Evolutionary conservation across 257 asterid genomes (phyloP).

Genomic region (Solanum lycopersicoides): DNA sequence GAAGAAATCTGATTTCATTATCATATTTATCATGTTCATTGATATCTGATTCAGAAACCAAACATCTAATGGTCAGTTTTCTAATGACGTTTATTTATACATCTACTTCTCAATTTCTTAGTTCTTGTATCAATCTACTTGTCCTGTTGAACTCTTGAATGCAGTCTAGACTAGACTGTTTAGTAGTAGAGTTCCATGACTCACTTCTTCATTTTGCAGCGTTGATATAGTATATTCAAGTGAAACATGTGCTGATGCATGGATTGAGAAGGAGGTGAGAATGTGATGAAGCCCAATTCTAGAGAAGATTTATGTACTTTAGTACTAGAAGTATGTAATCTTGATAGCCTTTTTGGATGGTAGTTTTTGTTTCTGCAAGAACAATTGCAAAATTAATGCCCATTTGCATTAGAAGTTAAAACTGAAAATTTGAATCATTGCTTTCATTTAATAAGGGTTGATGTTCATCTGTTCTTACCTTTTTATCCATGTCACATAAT

Average conservation of each 20-base stretch:
- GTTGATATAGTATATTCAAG: slow-evolving; percentile 66
- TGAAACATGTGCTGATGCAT: slow-evolving; percentile 93
- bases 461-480: neutral
- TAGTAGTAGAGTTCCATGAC: neutral
- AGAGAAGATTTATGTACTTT: neutral
- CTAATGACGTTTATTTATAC: neutral
- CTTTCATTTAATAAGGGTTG: neutral
- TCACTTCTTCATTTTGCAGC: slow-evolving; percentile 35
- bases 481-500: neutral
- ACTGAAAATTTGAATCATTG: neutral
- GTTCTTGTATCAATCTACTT: neutral
- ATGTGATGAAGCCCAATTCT: slow-evolving; percentile 1
- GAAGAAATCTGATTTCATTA: neutral
- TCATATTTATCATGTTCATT: neutral
- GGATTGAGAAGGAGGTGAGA: slow-evolving; percentile 98
- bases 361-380: neutral
- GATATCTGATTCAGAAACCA: neutral
- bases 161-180: neutral
- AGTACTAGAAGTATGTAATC: neutral
- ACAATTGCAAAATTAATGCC: neutral
- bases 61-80: neutral
- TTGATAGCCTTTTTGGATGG: neutral
- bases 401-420: neutral
- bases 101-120: neutral
- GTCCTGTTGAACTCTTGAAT: neutral